Evolutionary conservation across 2,329 filamentous ascomycete genomes (phyloP).

Genomic region (Helminthosporium solani): DNA sequence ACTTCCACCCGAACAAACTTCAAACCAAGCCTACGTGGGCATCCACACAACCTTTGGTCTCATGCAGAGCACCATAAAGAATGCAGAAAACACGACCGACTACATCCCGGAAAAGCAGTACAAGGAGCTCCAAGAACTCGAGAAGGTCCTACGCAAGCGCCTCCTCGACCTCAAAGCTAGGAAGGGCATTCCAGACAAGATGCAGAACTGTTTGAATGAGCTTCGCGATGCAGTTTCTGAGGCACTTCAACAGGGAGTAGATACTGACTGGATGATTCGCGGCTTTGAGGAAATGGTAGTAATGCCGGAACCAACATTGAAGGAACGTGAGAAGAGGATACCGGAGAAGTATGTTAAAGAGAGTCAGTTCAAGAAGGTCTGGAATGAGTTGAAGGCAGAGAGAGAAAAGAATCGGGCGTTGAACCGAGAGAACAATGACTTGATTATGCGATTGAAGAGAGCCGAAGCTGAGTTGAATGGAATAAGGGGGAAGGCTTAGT

Average conservation of each 20-base stretch:
- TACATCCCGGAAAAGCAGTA: slow-evolving; percentile 17
- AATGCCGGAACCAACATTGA: slow-evolving; percentile 5
- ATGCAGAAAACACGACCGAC: slow-evolving; percentile 5
- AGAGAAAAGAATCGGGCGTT: slow-evolving; percentile 16
- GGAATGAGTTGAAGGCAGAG: slow-evolving; percentile 13
- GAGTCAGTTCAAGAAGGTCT: slow-evolving; percentile 12
- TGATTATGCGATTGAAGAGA: slow-evolving; percentile 16
- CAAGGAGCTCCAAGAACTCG: slow-evolving; percentile 17
- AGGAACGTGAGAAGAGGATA: slow-evolving; percentile 8
- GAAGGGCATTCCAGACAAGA: slow-evolving; percentile 20
- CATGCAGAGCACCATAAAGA: slow-evolving; percentile 15
- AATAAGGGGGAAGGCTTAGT: no score
- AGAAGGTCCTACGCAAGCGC: slow-evolving; percentile 16
- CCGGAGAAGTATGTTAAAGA: slow-evolving; percentile 19
- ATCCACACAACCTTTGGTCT: slow-evolving; percentile 23
- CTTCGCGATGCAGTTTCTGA: slow-evolving; percentile 14
- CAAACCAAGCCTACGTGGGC: slow-evolving; percentile 15
- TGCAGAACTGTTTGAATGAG: slow-evolving; percentile 18
- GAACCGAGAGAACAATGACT: slow-evolving; percentile 25
- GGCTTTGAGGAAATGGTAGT: slow-evolving; percentile 10
- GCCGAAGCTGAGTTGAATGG: slow-evolving; percentile 5
- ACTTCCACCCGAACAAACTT: slow-evolving; percentile 18
- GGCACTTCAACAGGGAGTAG: slow-evolving; percentile 12
- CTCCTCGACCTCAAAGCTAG: slow-evolving; percentile 15
- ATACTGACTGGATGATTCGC: slow-evolving; percentile 10